Percentiles rank a stretch among this genome's conserved stretches.
phyloP scores from a whole-genome alignment of 2,329 filamentous ascomycete species.

The Neurospora sp. region DNA sequence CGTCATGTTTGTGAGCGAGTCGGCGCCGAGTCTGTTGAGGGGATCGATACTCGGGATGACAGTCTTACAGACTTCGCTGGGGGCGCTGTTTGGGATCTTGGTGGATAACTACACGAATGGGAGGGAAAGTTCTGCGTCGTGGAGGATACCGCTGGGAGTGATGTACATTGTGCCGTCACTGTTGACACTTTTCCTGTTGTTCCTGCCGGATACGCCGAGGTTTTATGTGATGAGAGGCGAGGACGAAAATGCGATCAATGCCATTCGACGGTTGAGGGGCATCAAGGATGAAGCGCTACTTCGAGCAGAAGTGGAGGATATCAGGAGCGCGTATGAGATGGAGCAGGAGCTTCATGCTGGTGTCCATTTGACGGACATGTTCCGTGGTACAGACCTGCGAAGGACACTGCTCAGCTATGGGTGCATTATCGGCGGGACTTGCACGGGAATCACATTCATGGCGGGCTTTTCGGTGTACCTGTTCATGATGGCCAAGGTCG shows the following conservation, averaged over 20 bases:
- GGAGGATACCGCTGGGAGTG: slow-evolving; percentile 12
- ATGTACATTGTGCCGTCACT: slow-evolving; percentile 11
- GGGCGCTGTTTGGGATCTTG: slow-evolving; percentile 12
- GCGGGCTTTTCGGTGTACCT: slow-evolving; percentile 16
- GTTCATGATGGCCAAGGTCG: slow-evolving; percentile 14
- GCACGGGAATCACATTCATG: slow-evolving; percentile 15
- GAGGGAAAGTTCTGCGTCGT: slow-evolving; percentile 3
- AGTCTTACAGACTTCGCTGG: slow-evolving; percentile 15
- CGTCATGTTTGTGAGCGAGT: slow-evolving; percentile 17
- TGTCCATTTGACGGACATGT: slow-evolving; percentile 15
- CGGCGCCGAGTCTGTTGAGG: slow-evolving; percentile 13
- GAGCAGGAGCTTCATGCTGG: slow-evolving; percentile 13
- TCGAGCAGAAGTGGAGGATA: slow-evolving; percentile 14
- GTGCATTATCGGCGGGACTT: slow-evolving; percentile 9
- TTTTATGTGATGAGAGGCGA: slow-evolving; percentile 13
- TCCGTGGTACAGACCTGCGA: slow-evolving; percentile 14
- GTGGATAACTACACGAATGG: slow-evolving; percentile 14
- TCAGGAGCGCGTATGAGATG: slow-evolving; percentile 11
- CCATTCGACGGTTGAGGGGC: slow-evolving; percentile 12
- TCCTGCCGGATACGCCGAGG: slow-evolving; percentile 15
- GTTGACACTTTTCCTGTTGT: slow-evolving; percentile 5
- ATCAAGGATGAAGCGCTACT: slow-evolving; percentile 11
- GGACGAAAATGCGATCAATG: slow-evolving; percentile 12
- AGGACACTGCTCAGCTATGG: slow-evolving; percentile 15
- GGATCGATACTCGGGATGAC: slow-evolving; percentile 16